phyloP scores from a whole-genome alignment of 169 alveolate species.

The Fabrea salina region DNA sequence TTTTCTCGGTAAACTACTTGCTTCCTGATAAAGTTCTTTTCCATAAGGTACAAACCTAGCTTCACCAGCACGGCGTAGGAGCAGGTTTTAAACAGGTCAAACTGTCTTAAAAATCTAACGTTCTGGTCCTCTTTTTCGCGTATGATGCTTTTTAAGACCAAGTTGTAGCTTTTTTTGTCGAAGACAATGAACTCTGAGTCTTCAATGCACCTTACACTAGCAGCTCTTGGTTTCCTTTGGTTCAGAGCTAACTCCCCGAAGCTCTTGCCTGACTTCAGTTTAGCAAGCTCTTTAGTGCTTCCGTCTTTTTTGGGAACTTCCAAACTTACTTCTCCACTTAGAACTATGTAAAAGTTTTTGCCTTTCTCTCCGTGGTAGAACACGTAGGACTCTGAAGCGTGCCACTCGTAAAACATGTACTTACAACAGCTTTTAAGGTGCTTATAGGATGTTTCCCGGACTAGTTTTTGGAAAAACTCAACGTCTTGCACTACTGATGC shows the following conservation, averaged over 20 bases:
- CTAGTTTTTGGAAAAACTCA: background rate
- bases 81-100: constrained; percentile 48
- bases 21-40: constrained; percentile 21
- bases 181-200: constrained; percentile 7
- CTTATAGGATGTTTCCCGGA: background rate
- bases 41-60: constrained; percentile 35
- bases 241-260: constrained; percentile 18
- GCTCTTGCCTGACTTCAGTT: background rate
- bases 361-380: constrained; percentile 17
- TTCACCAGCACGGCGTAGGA: constrained; percentile 38
- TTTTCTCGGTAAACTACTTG: constrained; percentile 41
- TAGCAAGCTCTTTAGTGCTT: constrained; percentile 3
- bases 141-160: constrained; percentile 6
- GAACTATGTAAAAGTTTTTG: constrained; percentile 2
- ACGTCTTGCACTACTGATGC: too few species aligned
- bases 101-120: constrained; percentile 30
- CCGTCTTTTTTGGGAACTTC: constrained; percentile 2
- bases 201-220: background rate
- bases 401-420: background rate
- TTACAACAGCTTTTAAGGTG: background rate
- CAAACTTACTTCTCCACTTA: constrained; percentile 8
- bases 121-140: constrained; percentile 1
- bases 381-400: background rate
- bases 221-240: constrained; percentile 15
- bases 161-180: background rate